These are phyloP conservation scores for Perilla frutescens DNA, from an alignment of 257 asterid species.

Conservation along the genomic window DNA sequence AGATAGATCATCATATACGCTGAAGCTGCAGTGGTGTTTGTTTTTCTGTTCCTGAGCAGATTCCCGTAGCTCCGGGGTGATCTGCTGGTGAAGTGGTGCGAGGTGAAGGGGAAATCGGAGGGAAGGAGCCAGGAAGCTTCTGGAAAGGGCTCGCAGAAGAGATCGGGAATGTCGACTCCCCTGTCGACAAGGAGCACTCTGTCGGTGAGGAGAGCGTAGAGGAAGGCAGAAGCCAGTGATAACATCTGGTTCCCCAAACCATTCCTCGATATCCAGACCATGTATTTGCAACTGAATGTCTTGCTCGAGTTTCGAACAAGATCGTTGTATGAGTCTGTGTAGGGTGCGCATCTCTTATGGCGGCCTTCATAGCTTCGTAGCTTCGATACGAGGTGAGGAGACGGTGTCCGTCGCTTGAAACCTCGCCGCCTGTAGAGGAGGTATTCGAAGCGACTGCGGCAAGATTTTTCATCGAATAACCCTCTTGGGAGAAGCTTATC, in stretches of 20 bases:
- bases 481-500: slow-evolving; percentile 54
- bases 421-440: slow-evolving; percentile 40
- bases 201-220: slow-evolving; percentile 76
- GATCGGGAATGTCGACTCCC: slow-evolving; percentile 63
- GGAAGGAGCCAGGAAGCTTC: slow-evolving; percentile 77
- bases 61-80: slow-evolving; percentile 62
- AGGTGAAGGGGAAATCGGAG: slow-evolving; percentile 55
- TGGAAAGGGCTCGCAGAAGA: slow-evolving; percentile 89
- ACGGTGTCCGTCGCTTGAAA: slow-evolving; percentile 39
- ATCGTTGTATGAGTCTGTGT: slow-evolving; percentile 52
- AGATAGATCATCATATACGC: slow-evolving; percentile 49
- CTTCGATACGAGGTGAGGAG: slow-evolving; percentile 66
- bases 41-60: slow-evolving; percentile 43
- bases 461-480: slow-evolving; percentile 53
- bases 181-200: slow-evolving; percentile 73
- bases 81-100: slow-evolving; percentile 45
- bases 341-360: slow-evolving; percentile 71
- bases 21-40: background rate
- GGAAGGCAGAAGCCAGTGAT: slow-evolving; percentile 68
- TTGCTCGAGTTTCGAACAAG: slow-evolving; percentile 41
- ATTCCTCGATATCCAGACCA: slow-evolving; percentile 64
- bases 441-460: slow-evolving; percentile 66
- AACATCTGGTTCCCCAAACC: slow-evolving; percentile 79
- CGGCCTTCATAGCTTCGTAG: slow-evolving; percentile 69
- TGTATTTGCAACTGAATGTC: slow-evolving; percentile 58